Conservation (phyloP, 208 protist genomes). For the Crithidia expoeki region DNA sequence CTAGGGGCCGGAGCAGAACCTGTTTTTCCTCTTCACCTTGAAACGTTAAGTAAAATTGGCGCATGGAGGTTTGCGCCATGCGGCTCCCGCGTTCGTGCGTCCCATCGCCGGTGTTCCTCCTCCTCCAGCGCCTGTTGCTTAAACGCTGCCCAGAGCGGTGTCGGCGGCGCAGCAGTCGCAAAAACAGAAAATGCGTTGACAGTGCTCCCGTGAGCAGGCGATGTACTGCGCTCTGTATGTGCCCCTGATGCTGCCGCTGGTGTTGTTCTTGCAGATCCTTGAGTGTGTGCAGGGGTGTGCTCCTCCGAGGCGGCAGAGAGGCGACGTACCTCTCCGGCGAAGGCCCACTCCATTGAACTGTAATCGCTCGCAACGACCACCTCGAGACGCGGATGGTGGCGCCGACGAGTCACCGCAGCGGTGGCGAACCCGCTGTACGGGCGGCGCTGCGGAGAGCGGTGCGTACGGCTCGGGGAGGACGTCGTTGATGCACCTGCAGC, state of each 20-base stretch:
- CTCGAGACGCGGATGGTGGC: conserved; percentile 10
- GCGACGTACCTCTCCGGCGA: conserved; percentile 25
- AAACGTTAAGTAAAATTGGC: conserved; percentile 11
- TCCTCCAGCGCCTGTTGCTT: conserved; percentile 10
- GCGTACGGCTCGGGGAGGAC: background rate
- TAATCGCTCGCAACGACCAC: conserved; percentile 33
- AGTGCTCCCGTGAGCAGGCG: background rate
- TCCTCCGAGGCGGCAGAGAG: background rate
- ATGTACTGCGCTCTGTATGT: background rate
- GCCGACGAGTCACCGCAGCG: background rate
- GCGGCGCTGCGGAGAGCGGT: background rate
- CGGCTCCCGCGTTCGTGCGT: conserved; percentile 21
- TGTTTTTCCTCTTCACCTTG: background rate
- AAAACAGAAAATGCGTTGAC: background rate
- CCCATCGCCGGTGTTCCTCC: conserved; percentile 24
- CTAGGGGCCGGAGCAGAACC: too few species aligned
- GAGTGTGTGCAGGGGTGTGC: background rate
- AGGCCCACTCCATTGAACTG: conserved; percentile 34
- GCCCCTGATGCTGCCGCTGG: background rate
- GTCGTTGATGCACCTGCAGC: background rate
- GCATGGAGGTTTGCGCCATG: conserved; percentile 17
- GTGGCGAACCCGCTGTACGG: background rate
- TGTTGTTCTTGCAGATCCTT: background rate
- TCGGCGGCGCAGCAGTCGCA: background rate
- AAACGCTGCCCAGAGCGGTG: conserved; percentile 17